Percentiles rank a stretch among this genome's conserved stretches.
Evolutionary conservation across 2,329 filamentous ascomycete genomes (phyloP).

Genomic region (Sporothrix euskadiensis): DNA sequence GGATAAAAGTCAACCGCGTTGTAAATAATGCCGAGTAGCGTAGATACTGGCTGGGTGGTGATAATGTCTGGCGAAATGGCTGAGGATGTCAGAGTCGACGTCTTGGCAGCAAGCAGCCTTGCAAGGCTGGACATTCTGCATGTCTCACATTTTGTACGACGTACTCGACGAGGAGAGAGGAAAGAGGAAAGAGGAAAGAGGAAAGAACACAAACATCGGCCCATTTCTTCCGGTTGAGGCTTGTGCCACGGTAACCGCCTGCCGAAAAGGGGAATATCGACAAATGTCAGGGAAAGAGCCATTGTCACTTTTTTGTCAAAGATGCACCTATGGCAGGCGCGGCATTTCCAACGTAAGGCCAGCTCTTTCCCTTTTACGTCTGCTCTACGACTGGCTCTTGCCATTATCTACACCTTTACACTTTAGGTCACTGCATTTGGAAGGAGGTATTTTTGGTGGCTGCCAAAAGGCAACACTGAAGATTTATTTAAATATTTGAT

Average conservation of each 20-base stretch:
- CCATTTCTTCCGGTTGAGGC: not conserved
- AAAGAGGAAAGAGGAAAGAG: conserved; percentile 19
- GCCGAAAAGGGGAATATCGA: not conserved
- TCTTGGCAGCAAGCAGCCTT: not conserved
- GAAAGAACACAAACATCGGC: conserved; percentile 21
- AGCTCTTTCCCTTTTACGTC: not conserved
- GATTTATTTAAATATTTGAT: not conserved
- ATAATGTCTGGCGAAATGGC: not conserved
- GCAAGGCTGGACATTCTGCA: not conserved
- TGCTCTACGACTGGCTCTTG: not conserved
- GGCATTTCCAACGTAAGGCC: not conserved
- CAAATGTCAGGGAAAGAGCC: conserved; percentile 1
- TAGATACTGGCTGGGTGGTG: not conserved
- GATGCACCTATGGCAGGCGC: not conserved
- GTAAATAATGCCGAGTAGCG: not conserved
- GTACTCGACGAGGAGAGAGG: not conserved
- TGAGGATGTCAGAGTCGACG: not conserved
- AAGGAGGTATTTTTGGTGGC: not conserved
- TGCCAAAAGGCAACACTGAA: not conserved
- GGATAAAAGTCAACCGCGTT: too few species aligned
- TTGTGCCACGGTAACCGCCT: conserved; percentile 2
- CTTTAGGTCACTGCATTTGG: not conserved
- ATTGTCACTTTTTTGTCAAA: not conserved
- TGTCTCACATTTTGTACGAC: not conserved
- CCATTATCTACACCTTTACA: not conserved